Evolutionary conservation across 176 grass and related monocot genomes (phyloP), one percentile per base, ranked within the genome.

Genomic region (Raddia guianensis): DNA sequence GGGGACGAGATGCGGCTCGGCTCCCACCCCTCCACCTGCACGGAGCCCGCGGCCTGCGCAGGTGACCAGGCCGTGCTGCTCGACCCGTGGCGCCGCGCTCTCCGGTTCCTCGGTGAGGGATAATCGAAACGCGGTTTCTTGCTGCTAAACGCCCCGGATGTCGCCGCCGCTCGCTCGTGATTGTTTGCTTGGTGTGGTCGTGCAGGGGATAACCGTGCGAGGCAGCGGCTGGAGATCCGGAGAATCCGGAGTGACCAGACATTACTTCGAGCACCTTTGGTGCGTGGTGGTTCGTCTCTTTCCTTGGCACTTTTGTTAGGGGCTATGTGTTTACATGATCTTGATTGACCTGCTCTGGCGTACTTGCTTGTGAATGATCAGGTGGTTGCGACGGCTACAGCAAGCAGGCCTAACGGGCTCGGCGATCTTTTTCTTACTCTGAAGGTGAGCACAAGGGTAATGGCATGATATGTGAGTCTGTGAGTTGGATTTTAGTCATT

Each of bases 401-500:
- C 82, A 6, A 94, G 90, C 63, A 86, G 82, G 9, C 88, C 84
- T n/a, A 98, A 94, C 40, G 78, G 92, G 46, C 51, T 89, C 1
- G 92, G 95, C 5, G 86, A 91, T 89, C 81, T 98, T 35, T 37
- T 79, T 51, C 75, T 98, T 3, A 84, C 64, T 35, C 66, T 98
- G 1, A 98, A 98, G 90, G 95, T 98, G 16, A 45, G 49, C 37
- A 43, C 53, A 5, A n/a, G 37, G 46, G 49, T 62, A 50, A 47
- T 42, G 21, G 49, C 80, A 7, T 79, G 0, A 19, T 63, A 37
- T 57, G 61, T 67, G 13, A 56, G 19, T 67, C 37, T 19, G 16
- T 65, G 52, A 0, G 6, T 40, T 54, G 49, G 40, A 12, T 21
- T 79, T 67, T 6, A 16, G 18, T 44, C 34, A 79, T 67, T 15